Evolutionary conservation across 768 basidiomycete genomes (phyloP).

Genomic region (Lactarius tabidus): DNA sequence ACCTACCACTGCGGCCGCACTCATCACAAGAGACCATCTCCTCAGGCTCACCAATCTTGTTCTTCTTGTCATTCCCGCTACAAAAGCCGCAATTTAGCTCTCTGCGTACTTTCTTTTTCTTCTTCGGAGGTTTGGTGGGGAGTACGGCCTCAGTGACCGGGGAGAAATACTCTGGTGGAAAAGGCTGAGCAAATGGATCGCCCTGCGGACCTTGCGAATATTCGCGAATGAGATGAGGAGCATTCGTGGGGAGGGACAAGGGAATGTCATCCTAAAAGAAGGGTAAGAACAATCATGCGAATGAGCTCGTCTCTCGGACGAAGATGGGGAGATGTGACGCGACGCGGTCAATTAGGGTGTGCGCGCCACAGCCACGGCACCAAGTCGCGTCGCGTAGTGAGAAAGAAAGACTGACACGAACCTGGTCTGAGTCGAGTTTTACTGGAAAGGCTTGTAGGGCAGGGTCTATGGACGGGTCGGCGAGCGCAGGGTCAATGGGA

Average conservation of each 20-base stretch:
- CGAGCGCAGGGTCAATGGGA: slow-evolving; percentile 78
- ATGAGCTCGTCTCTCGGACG: slow-evolving; percentile 11
- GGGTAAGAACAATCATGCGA: slow-evolving; percentile 15
- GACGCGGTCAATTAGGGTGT: slow-evolving; percentile 51
- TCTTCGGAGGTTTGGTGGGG: slow-evolving; percentile 43
- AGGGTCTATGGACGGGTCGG: slow-evolving; percentile 49
- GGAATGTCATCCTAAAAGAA: slow-evolving; percentile 18
- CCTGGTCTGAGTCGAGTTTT: slow-evolving; percentile 32
- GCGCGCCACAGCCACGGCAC: slow-evolving; percentile 28
- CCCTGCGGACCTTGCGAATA: slow-evolving; percentile 77
- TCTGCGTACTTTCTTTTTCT: slow-evolving; percentile 43
- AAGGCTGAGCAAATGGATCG: slow-evolving; percentile 75
- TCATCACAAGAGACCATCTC: slow-evolving; percentile 72
- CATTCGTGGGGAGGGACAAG: slow-evolving; percentile 23
- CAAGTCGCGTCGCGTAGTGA: slow-evolving; percentile 25
- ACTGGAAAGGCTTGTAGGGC: slow-evolving; percentile 37
- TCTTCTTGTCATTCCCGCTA: slow-evolving; percentile 55
- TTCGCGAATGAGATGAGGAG: slow-evolving; percentile 34
- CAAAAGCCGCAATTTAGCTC: slow-evolving; percentile 80
- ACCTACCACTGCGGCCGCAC: slow-evolving; percentile 78
- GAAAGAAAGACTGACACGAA: slow-evolving; percentile 32
- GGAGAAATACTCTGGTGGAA: slow-evolving; percentile 47
- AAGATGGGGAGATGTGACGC: slow-evolving; percentile 49
- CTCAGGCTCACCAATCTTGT: slow-evolving; percentile 57
- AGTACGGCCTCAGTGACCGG: slow-evolving; percentile 40